Conservation (phyloP, 148 eudicot genomes). For the Chenopodium berlandieri region DNA sequence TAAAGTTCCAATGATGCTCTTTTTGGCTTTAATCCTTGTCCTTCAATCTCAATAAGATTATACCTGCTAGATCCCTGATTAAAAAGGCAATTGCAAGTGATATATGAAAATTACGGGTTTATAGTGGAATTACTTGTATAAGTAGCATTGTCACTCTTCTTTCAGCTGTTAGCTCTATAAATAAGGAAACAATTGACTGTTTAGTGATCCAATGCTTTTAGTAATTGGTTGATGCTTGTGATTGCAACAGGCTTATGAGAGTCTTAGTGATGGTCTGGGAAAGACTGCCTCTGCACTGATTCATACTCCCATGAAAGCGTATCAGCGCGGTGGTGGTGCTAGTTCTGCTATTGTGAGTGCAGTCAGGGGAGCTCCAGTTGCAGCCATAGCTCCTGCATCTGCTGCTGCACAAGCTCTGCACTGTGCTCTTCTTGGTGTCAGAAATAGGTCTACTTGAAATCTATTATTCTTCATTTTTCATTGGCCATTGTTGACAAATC, state of each 20-base stretch:
- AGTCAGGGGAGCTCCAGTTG: slow-evolving; percentile 84
- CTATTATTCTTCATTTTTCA: neutral
- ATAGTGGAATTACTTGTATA: neutral
- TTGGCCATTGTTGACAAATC: neutral
- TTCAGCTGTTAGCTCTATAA: neutral
- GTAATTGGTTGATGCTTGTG: slow-evolving; percentile 5
- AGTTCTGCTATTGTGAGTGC: slow-evolving; percentile 83
- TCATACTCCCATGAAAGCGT: slow-evolving; percentile 68
- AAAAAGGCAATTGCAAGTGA: neutral
- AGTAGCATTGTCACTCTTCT: neutral
- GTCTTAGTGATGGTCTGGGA: slow-evolving; percentile 76
- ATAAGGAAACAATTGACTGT: neutral
- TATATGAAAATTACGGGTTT: neutral
- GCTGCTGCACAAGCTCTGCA: slow-evolving; percentile 89
- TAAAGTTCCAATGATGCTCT: neutral
- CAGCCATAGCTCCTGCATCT: slow-evolving; percentile 91
- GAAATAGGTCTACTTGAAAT: slow-evolving; percentile 59
- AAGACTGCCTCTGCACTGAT: slow-evolving; percentile 79
- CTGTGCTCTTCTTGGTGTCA: slow-evolving; percentile 85
- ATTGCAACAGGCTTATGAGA: slow-evolving; percentile 71
- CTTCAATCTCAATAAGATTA: neutral
- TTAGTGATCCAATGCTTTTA: neutral
- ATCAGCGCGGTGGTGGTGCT: slow-evolving; percentile 71
- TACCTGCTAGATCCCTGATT: neutral
- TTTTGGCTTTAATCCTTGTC: neutral